Conservation (phyloP, 768 basidiomycete species). For the Crucibulum laeve region DNA sequence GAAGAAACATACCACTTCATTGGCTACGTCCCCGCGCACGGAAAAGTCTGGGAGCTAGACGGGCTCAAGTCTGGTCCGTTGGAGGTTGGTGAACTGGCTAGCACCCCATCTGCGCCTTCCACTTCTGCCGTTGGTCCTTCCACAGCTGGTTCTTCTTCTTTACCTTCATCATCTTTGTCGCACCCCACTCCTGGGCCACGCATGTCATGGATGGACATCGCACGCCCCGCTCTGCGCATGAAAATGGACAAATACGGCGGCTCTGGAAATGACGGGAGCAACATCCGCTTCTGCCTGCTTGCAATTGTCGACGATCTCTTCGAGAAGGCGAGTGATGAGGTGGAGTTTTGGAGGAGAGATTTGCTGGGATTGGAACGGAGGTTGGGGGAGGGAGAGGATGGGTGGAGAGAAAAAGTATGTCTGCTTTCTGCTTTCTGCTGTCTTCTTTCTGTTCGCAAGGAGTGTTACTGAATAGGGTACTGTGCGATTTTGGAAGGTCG, state of each 20-base stretch:
- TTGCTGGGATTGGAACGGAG: conserved; percentile 38
- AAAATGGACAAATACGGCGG: conserved; percentile 60
- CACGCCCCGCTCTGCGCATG: conserved; percentile 52
- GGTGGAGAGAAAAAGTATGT: conserved; percentile 29
- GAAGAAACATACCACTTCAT: conserved; percentile 62
- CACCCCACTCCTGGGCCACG: neutral
- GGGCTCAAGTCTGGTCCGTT: conserved; percentile 59
- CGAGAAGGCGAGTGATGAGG: conserved; percentile 41
- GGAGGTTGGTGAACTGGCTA: conserved; percentile 55
- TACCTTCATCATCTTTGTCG: too few species aligned
- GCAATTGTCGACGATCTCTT: conserved; percentile 54
- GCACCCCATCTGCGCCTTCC: conserved; percentile 1
- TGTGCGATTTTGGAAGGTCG: conserved; percentile 27
- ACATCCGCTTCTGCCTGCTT: conserved; percentile 58
- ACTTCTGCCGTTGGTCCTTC: conserved; percentile 4
- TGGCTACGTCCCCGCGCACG: conserved; percentile 56
- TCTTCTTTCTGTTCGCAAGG: neutral
- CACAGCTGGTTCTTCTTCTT: too few species aligned
- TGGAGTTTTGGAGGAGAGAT: conserved; percentile 51
- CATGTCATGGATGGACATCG: conserved; percentile 56
- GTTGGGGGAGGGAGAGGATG: conserved; percentile 28
- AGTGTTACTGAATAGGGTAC: neutral
- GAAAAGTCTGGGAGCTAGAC: conserved; percentile 71
- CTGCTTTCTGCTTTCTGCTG: neutral
- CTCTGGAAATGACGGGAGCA: conserved; percentile 31